Evolutionary conservation across 2,329 filamentous ascomycete genomes (phyloP).

Genomic region (Paecilomyces variotii): DNA sequence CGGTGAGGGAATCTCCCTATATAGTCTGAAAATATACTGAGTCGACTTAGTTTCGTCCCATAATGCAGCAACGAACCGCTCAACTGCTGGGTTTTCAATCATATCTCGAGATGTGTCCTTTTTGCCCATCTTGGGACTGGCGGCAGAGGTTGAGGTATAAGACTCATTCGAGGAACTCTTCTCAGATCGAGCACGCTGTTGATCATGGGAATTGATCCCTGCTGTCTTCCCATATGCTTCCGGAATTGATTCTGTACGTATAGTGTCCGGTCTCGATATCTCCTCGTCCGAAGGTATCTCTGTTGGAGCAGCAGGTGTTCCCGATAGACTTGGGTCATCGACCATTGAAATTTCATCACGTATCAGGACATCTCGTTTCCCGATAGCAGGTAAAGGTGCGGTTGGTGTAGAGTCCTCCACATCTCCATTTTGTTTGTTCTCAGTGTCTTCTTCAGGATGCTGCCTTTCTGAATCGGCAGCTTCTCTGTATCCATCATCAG

Average conservation of each 20-base stretch:
- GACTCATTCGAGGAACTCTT: background rate
- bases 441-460: background rate
- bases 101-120: slow-evolving; percentile 18
- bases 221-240: background rate
- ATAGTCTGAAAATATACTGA: slow-evolving; percentile 45
- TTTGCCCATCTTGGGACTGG: background rate
- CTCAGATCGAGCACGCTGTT: background rate
- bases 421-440: background rate
- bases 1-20: slow-evolving; percentile 45
- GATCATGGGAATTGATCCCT: background rate
- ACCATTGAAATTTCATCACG: background rate
- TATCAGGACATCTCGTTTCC: background rate
- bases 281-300: background rate
- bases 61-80: slow-evolving; percentile 35
- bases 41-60: slow-evolving; percentile 37
- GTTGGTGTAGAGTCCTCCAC: background rate
- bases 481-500: slow-evolving; percentile 6
- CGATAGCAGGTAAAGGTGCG: background rate
- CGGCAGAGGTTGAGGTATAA: background rate
- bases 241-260: background rate
- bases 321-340: background rate
- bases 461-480: background rate
- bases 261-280: background rate
- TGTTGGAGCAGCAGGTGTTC: background rate
- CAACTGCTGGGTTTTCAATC: slow-evolving; percentile 27